These are phyloP conservation scores for Pichia deserticola DNA, from an alignment of 805 yeast genomes.

Conservation along the genomic window DNA sequence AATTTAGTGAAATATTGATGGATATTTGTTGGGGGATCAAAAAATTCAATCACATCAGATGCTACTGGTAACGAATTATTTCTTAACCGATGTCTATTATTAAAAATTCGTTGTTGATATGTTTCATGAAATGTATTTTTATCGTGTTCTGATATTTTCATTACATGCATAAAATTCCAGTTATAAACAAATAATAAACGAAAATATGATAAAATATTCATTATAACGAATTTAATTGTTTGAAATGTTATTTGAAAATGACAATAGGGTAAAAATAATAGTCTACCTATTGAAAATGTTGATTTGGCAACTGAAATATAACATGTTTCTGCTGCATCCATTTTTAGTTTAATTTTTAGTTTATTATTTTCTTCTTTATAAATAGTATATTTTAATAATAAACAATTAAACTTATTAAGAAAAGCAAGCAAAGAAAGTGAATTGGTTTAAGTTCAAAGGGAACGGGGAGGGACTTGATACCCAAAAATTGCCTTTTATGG, in stretches of 20 bases:
- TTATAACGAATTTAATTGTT: conserved; percentile 11
- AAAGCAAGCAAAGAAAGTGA: too few relatives aligned
- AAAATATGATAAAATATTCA: conserved; percentile 14
- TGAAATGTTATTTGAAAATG: conserved; percentile 18
- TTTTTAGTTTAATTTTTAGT: background rate
- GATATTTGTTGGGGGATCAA: conserved; percentile 19
- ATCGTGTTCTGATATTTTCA: conserved; percentile 19
- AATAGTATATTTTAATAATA: too few relatives aligned
- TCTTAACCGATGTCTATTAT: conserved; percentile 15
- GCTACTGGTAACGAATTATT: conserved; percentile 16
- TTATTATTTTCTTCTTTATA: too few relatives aligned
- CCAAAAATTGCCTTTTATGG: too few relatives aligned
- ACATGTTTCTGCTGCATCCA: conserved; percentile 5
- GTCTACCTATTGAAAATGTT: conserved; percentile 20
- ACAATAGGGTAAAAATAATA: conserved; percentile 19
- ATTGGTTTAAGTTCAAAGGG: too few relatives aligned
- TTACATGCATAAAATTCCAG: conserved; percentile 19
- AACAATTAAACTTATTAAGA: too few relatives aligned
- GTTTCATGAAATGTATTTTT: conserved; percentile 15
- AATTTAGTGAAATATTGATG: conserved; percentile 15
- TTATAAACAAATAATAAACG: conserved; percentile 17
- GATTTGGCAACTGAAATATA: conserved; percentile 2
- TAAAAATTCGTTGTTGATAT: conserved; percentile 15
- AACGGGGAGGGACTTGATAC: too few relatives aligned
- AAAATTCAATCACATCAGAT: conserved; percentile 12